Base-by-base conservation (phyloP, 305 asterid species). In the Fraxinus sp. region DNA sequence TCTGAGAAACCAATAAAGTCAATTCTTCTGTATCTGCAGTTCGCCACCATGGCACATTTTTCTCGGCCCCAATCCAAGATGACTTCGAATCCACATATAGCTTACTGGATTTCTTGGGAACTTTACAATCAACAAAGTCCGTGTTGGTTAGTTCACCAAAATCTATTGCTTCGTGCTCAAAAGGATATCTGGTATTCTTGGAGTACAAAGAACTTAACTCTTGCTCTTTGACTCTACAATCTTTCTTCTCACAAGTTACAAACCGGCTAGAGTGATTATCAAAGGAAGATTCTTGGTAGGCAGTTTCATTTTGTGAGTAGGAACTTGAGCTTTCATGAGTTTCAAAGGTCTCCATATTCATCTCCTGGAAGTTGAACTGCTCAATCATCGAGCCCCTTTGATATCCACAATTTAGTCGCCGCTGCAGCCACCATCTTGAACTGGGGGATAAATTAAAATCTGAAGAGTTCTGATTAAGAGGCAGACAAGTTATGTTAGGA, bases 31-130 rank as follows among this genome's bases (percentile, higher is more conserved):
- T 85, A 79, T 93, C 97, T 20, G 94, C 91, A 7, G 92, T 94
- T 85, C 95, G 88, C 99, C 98, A 95, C 98, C 99, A 94, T 5
- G 97, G 99, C 59, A 82, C 87, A 76, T 82, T 81, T 71, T 82
- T 89, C 82, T 87, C 92, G 64, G 82, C 89, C 66, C 86, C 90
- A 41, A 86, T 85, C 92, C 93, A 91, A 30, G 91, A 81, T 24
- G 90, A 83, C 36, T 83, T 92, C 0, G 89, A 86, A 86, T 87
- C 90, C 49, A 88, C 86, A 82, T 79, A 87, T 55, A 83, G 82
- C 73, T 88, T 90, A 33, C 84, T 66, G 5, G 86, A 81, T 43
- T 80, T 80, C 83, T 90, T 85, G 14, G 87, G 76, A 70, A 37
- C 85, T 68, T 84, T 82, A 64, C 46, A 79, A 83, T 85, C 88